phyloP scores from a whole-genome alignment of 345 rosid genomes.

The Salix exigua region DNA sequence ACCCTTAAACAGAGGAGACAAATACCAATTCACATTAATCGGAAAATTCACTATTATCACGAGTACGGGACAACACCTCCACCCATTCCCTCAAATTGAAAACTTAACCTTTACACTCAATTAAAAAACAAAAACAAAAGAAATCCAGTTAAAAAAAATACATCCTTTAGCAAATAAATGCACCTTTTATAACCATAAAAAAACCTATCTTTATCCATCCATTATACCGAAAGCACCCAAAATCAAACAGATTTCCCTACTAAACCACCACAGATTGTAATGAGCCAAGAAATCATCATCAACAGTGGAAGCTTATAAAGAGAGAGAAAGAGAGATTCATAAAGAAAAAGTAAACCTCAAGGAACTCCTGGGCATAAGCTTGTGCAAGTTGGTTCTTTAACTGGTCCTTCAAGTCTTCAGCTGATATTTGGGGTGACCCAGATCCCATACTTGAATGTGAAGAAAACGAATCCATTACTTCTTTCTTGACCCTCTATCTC shows the following conservation, averaged over 20 bases:
- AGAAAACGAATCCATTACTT: slow-evolving; percentile 68
- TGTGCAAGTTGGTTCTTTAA: slow-evolving; percentile 65
- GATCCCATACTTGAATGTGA: slow-evolving; percentile 41
- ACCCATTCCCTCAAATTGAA: not conserved
- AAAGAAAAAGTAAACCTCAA: slow-evolving; percentile 43
- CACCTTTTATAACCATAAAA: not conserved
- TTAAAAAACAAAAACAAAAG: not conserved
- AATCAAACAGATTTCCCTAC: not conserved
- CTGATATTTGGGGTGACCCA: slow-evolving; percentile 42
- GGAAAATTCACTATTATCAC: not conserved
- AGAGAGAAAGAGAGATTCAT: not conserved
- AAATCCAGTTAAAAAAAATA: not conserved
- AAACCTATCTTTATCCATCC: not conserved
- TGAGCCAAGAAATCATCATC: not conserved
- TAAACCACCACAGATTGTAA: not conserved
- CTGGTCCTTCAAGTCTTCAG: slow-evolving; percentile 63
- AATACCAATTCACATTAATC: not conserved
- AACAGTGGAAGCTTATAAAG: not conserved
- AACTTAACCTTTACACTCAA: not conserved
- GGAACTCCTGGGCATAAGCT: slow-evolving; percentile 75
- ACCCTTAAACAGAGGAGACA: not conserved
- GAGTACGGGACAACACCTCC: not conserved
- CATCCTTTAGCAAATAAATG: not conserved
- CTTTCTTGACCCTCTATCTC: not conserved
- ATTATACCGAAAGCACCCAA: not conserved